Percentiles rank a stretch among this genome's conserved stretches.
Conservation (phyloP, 2,329 filamentous ascomycete genomes). For the Graphium sp. region DNA sequence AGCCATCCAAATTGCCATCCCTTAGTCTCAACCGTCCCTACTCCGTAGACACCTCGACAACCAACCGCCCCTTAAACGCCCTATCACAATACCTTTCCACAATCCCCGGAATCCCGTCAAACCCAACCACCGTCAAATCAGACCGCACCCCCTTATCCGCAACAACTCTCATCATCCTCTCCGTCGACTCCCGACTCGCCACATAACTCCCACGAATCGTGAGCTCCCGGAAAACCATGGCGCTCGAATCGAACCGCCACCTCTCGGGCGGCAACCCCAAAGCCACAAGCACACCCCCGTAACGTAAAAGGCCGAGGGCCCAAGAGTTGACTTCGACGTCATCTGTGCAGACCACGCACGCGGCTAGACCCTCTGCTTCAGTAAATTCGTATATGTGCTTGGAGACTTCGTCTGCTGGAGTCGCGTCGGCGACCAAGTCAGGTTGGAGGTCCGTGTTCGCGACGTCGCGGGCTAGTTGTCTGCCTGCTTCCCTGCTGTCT, state of each 20-base stretch:
- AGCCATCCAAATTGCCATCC: too few species aligned
- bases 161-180: slow-evolving; percentile 14
- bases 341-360: slow-evolving; percentile 15
- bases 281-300: slow-evolving; percentile 12
- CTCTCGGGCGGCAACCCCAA: slow-evolving; percentile 13
- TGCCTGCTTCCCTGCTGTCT: slow-evolving; percentile 14
- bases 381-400: slow-evolving; percentile 12
- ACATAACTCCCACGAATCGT: slow-evolving; percentile 15
- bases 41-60: slow-evolving; percentile 10
- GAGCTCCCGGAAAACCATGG: slow-evolving; percentile 14
- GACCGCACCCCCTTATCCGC: slow-evolving; percentile 10
- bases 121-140: slow-evolving; percentile 11
- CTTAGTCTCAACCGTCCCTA: too few species aligned
- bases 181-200: slow-evolving; percentile 11
- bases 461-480: slow-evolving; percentile 12
- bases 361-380: slow-evolving; percentile 13
- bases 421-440: slow-evolving; percentile 12
- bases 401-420: slow-evolving; percentile 6
- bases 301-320: slow-evolving; percentile 11
- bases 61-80: slow-evolving; percentile 12
- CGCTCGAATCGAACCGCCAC: slow-evolving; percentile 14
- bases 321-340: slow-evolving; percentile 13
- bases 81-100: slow-evolving; percentile 11
- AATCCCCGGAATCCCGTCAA: slow-evolving; percentile 11
- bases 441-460: slow-evolving; percentile 8